Conservation (phyloP, 2,329 filamentous ascomycete species). For the Colletotrichum falcatum region DNA sequence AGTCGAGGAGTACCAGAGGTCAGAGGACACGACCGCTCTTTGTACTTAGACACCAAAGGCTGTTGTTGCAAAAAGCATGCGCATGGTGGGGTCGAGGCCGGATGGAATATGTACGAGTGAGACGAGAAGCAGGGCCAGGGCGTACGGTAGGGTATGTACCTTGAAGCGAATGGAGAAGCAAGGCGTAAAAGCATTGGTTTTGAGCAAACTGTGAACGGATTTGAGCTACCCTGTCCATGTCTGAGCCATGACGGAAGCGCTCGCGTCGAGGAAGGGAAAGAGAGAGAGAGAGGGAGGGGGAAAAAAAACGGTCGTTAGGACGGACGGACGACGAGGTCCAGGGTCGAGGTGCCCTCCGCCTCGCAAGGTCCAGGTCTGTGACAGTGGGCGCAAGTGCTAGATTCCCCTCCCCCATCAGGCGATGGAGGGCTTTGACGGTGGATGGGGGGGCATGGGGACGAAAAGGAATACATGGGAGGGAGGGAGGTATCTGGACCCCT, state of each 20-base stretch:
- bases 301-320: slow-evolving; percentile 41
- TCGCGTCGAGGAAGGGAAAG: slow-evolving; percentile 32
- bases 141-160: slow-evolving; percentile 36
- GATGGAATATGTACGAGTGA: slow-evolving; percentile 41
- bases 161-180: slow-evolving; percentile 25
- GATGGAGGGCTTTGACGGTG: slow-evolving; percentile 43
- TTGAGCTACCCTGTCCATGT: slow-evolving; percentile 42
- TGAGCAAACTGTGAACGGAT: slow-evolving; percentile 39
- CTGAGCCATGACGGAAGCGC: slow-evolving; percentile 44
- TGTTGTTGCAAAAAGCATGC: slow-evolving; percentile 1
- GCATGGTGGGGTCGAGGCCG: slow-evolving; percentile 31
- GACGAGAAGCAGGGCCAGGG: slow-evolving; percentile 33
- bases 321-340: slow-evolving; percentile 38
- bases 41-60: slow-evolving; percentile 12
- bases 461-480: slow-evolving; percentile 33
- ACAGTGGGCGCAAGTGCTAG: slow-evolving; percentile 40
- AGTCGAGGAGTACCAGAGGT: slow-evolving; percentile 6
- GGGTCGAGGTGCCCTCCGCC: slow-evolving; percentile 41
- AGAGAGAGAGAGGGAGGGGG: not conserved
- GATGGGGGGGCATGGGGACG: slow-evolving; percentile 39
- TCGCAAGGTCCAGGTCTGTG: slow-evolving; percentile 42
- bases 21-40: slow-evolving; percentile 23
- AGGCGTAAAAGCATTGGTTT: slow-evolving; percentile 40
- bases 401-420: slow-evolving; percentile 41
- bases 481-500: slow-evolving; percentile 37